Percentiles rank a stretch among this genome's conserved stretches.
Conservation (phyloP, 1,284 basidiomycete genomes). For the Heterobasidion occidentale region DNA sequence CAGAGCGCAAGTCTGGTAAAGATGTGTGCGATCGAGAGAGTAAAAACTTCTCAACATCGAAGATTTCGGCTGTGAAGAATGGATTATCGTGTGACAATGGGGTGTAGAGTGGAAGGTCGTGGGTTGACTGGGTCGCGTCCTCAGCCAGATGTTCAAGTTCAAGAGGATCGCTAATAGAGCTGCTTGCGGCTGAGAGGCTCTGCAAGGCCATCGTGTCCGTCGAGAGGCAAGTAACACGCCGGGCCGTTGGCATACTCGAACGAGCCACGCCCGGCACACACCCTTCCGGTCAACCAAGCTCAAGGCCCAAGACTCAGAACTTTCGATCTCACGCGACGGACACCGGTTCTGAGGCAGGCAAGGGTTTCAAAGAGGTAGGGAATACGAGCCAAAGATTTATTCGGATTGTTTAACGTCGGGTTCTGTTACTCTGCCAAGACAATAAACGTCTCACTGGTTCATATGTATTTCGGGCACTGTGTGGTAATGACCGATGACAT, state of each 20-base stretch:
- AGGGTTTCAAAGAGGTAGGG: too few relatives aligned
- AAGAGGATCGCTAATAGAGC: constrained; percentile 28
- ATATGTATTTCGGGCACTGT: too few relatives aligned
- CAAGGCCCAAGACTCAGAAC: too few relatives aligned
- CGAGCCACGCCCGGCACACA: too few relatives aligned
- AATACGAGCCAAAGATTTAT: too few relatives aligned
- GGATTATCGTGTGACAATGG: constrained; percentile 78
- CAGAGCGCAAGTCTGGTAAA: constrained; percentile 78
- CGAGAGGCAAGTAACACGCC: neutral
- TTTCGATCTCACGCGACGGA: too few relatives aligned
- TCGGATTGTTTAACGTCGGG: too few relatives aligned
- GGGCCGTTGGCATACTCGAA: neutral
- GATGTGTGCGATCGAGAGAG: constrained; percentile 83
- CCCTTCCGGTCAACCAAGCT: too few relatives aligned
- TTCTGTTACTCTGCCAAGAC: too few relatives aligned
- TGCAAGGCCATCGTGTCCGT: neutral
- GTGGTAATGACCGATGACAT: neutral
- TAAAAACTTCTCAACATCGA: constrained; percentile 84
- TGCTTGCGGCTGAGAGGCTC: neutral
- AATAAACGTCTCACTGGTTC: too few relatives aligned
- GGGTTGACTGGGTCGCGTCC: constrained; percentile 25
- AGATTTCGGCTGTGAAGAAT: constrained; percentile 59
- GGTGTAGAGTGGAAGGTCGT: constrained; percentile 64
- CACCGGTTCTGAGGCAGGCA: too few relatives aligned
- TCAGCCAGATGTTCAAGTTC: constrained; percentile 66